Evolutionary conservation across 495 filamentous ascomycete genomes (phyloP).

Genomic region (Penicillium robsamsonii): DNA sequence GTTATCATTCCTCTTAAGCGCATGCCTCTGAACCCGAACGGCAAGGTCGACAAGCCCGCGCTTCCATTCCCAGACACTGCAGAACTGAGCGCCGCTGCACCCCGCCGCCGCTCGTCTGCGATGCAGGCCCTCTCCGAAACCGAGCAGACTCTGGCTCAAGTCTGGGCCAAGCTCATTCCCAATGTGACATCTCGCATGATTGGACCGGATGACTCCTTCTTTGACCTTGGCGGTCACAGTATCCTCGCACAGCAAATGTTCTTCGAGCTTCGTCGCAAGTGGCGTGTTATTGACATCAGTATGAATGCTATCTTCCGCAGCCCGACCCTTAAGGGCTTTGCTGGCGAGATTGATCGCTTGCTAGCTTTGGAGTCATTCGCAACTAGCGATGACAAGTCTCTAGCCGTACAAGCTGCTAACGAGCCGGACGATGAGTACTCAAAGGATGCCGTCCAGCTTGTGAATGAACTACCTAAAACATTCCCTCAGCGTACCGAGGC

Average conservation of each 20-base stretch:
- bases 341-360: constrained; percentile 68
- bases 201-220: constrained; percentile 69
- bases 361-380: constrained; percentile 41
- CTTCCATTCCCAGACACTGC: constrained; percentile 86
- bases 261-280: constrained; percentile 62
- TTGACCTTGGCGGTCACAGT: constrained; percentile 84
- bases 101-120: constrained; percentile 36
- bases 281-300: constrained; percentile 62
- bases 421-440: constrained; percentile 60
- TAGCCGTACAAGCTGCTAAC: constrained; percentile 23
- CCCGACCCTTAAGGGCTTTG: constrained; percentile 71
- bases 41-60: constrained; percentile 87
- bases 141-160: constrained; percentile 62
- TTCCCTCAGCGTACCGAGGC: constrained; percentile 30
- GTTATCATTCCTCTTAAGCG: constrained; percentile 76
- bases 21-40: constrained; percentile 90
- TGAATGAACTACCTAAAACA: constrained; percentile 44
- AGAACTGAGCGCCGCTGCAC: constrained; percentile 48
- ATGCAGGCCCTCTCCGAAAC: constrained; percentile 55
- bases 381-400: constrained; percentile 31
- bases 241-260: constrained; percentile 87
- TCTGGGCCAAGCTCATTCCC: constrained; percentile 60
- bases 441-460: constrained; percentile 61
- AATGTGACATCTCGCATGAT: constrained; percentile 58
- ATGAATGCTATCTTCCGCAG: constrained; percentile 76